Conservation (phyloP, 352 stramenopile species). For the Globisporangium paddicum region DNA sequence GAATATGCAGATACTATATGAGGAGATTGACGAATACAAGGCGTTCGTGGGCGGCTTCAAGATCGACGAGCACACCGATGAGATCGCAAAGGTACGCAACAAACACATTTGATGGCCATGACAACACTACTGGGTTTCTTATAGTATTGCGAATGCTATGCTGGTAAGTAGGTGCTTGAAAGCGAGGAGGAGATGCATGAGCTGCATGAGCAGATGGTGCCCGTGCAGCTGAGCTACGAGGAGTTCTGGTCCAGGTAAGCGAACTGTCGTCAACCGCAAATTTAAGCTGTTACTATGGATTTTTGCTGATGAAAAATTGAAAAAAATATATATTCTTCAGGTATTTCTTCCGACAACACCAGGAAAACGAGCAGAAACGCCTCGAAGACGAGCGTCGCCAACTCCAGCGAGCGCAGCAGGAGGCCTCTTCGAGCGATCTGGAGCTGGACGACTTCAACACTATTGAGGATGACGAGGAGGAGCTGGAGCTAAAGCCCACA, state of each 20-base stretch:
- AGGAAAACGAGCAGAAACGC: conserved; percentile 26
- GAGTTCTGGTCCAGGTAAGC: conserved; percentile 79
- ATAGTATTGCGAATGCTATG: background rate
- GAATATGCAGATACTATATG: conserved; percentile 57
- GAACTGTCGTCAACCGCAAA: background rate
- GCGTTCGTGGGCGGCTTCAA: conserved; percentile 59
- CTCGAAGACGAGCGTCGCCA: conserved; percentile 25
- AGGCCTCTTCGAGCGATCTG: conserved; percentile 12
- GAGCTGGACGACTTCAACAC: conserved; percentile 21
- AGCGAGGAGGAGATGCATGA: conserved; percentile 44
- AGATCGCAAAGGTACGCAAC: conserved; percentile 44
- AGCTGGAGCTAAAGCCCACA: background rate
- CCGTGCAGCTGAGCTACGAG: conserved; percentile 68
- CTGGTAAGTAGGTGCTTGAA: conserved; percentile 35
- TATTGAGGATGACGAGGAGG: background rate
- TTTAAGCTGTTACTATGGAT: background rate
- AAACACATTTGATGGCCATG: too few species aligned
- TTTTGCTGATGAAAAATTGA: background rate
- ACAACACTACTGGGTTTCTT: background rate
- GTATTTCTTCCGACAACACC: conserved; percentile 71
- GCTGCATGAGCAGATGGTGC: conserved; percentile 69
- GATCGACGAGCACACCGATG: conserved; percentile 60
- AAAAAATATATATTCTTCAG: conserved; percentile 9
- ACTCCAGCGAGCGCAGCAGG: conserved; percentile 25
- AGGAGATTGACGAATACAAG: conserved; percentile 72